Conservation (phyloP, 176 grass and related monocot genomes). For the Tillandsia leiboldiana region DNA sequence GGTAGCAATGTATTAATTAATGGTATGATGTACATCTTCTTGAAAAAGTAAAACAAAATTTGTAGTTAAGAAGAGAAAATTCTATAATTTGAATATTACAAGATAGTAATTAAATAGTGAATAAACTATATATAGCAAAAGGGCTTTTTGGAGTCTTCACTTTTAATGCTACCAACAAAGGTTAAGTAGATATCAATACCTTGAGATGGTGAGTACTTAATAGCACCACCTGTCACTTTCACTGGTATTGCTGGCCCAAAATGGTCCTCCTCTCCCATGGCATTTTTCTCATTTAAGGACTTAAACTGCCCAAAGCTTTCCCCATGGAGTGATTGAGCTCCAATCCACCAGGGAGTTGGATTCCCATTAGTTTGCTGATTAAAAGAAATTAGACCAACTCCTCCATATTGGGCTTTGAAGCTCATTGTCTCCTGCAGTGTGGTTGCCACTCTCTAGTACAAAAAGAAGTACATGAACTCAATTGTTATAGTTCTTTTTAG, state of each 20-base stretch:
- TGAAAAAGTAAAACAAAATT: too few relatives aligned
- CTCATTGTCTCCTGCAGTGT: constrained; percentile 7
- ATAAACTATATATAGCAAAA: too few relatives aligned
- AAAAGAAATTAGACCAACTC: constrained; percentile 9
- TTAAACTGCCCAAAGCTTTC: constrained; percentile 19
- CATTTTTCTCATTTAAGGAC: background rate
- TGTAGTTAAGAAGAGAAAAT: too few relatives aligned
- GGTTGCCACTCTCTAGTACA: background rate
- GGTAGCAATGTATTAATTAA: too few relatives aligned
- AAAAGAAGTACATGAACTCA: background rate
- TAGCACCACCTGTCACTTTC: background rate
- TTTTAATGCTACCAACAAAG: background rate
- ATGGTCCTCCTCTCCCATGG: background rate
- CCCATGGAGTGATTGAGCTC: constrained; percentile 12
- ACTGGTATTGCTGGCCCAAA: constrained; percentile 2
- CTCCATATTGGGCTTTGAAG: constrained; percentile 20
- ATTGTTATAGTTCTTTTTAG: background rate
- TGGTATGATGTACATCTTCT: too few relatives aligned
- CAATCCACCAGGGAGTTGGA: constrained; percentile 26
- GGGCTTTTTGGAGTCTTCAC: background rate
- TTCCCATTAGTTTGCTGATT: background rate
- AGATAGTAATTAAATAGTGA: too few relatives aligned
- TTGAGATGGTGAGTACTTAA: constrained; percentile 8
- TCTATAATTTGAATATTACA: too few relatives aligned
- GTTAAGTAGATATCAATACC: constrained; percentile 5